Base-by-base conservation (phyloP, 1,284 basidiomycete species). In the Leccinum angustisporum region DNA sequence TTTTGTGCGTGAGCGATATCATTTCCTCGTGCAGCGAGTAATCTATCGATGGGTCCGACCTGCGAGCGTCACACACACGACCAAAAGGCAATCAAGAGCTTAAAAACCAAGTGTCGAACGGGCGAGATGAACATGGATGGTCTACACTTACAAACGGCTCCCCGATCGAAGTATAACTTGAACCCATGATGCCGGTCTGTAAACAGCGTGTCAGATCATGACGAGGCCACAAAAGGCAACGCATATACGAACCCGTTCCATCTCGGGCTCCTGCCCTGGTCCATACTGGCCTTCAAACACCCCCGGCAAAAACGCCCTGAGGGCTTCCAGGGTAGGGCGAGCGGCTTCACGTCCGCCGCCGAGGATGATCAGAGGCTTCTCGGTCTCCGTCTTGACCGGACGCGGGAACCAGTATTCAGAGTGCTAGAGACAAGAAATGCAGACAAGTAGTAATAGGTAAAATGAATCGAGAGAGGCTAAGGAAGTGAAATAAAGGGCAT, bases 321-420 rank as follows among this genome's bases (percentile, higher is more conserved):
- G 75, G 3, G 74, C 76, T 72, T 91, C 90, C 54, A 79, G 81
- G 1, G 65, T 64, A 0, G 80, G 79, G 25, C 52, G 58, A 0
- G 78, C 77, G 1, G 76, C 68, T 54, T 87, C 81, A 21, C 90
- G 78, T 2, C 80, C 88, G 2, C 92, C 92, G 13, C 92, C 92
- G 0, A 94, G 74, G 59, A 94, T 88, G 56, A 92, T 76, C 14
- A 92, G 70, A 0, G 90, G 87, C 13, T 72, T 68, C 53, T 77
- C 75, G 0, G 71, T 65, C 2, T 53, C 43, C 2, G 72, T 59
- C 25, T 65, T 64, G 34, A 83, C 67, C 10, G 89, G 86, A 34
- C 92, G 80, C n/a, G 90, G 87, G 68, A 93, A 92, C 85, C 90
- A 92, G 70, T 94, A 94, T 68, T 91, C 87, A 65, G 78, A 83